Percentiles rank a stretch among this genome's conserved stretches.
Evolutionary conservation across 352 stramenopile genomes (phyloP).

Genomic region (Globisporangium acanthophoron): DNA sequence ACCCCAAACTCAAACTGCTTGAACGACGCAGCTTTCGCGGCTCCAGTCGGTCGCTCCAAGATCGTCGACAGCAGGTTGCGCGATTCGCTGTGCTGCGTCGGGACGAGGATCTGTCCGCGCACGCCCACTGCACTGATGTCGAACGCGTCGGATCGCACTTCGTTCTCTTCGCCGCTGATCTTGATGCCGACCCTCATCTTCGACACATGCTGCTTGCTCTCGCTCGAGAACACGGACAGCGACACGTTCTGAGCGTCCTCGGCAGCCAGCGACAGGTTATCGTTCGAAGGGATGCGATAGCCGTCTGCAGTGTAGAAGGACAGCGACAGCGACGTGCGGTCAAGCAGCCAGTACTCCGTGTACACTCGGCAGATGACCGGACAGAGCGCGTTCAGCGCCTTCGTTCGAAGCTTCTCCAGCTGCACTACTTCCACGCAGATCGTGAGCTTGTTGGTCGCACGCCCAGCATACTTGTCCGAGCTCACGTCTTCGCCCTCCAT

Average conservation of each 20-base stretch:
- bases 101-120: constrained; percentile 65
- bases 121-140: constrained; percentile 76
- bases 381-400: constrained; percentile 37
- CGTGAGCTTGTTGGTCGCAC: constrained; percentile 43
- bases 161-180: constrained; percentile 17
- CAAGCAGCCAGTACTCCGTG: constrained; percentile 82
- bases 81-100: constrained; percentile 34
- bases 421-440: constrained; percentile 57
- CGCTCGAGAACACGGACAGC: constrained; percentile 68
- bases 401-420: constrained; percentile 40
- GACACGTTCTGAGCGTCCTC: constrained; percentile 24
- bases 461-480: constrained; percentile 14
- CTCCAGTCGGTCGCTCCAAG: constrained; percentile 20
- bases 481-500: constrained; percentile 29
- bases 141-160: constrained; percentile 70
- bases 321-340: constrained; percentile 68
- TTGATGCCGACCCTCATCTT: constrained; percentile 78
- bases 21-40: constrained; percentile 25
- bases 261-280: constrained; percentile 26
- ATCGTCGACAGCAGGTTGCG: constrained; percentile 46
- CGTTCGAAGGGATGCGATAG: constrained; percentile 42
- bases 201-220: constrained; percentile 54
- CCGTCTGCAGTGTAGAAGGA: constrained; percentile 62
- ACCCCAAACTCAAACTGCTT: constrained; percentile 84
- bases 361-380: constrained; percentile 69